Base-by-base conservation (phyloP, 2,329 filamentous ascomycete species). In the Fusarium lateritium region DNA sequence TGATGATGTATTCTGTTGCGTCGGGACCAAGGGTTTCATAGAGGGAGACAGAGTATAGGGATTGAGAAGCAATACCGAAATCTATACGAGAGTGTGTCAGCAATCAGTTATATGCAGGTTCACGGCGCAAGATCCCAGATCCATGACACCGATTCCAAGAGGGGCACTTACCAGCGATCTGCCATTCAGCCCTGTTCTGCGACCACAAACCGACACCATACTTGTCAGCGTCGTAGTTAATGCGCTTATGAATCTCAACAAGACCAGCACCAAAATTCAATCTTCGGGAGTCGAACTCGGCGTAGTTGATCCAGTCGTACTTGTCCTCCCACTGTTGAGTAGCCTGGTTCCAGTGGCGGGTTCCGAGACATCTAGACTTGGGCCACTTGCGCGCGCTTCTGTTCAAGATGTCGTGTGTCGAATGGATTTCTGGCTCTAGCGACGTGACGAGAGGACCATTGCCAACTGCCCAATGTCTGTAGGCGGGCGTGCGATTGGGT, bases 1-100 rank as follows among this genome's bases (percentile, higher is more conserved):
- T 97, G 83, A 98, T 92, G 80, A 99, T 98, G 82, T 93, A 98
- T 82, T 98, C 94, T 59, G 93, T 94, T 4, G 94, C 89, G 71
- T 97, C 93, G 14, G 95, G 91, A 11, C 95, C 95, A 7, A 99
- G 88, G 14, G 95, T 98, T 80, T 98, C 96, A 83, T 99, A 99
- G 51, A 99, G 91, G 7, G 95, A 97, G 56, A 99, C 94, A 22
- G 92, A 93, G 81, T 87, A 98, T 31, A 98, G 88, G 9, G 91
- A 89, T 80, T 98, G 96, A 14, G 94, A 96, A 82, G 93, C 89
- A 77, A 92, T 91, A 39, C 89, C 96, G 76, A 98, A 83, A 84
- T 98, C 95, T 93, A 60, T 24, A 17, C 8, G 38, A 49, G 36
- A 26, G 26, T 47, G 53, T 70, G 62, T 72, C 46, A 70, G 65